These are phyloP conservation scores for Cutaneotrichosporon dermatis DNA, from an alignment of 1,284 basidiomycete species.

Conservation along the genomic window DNA sequence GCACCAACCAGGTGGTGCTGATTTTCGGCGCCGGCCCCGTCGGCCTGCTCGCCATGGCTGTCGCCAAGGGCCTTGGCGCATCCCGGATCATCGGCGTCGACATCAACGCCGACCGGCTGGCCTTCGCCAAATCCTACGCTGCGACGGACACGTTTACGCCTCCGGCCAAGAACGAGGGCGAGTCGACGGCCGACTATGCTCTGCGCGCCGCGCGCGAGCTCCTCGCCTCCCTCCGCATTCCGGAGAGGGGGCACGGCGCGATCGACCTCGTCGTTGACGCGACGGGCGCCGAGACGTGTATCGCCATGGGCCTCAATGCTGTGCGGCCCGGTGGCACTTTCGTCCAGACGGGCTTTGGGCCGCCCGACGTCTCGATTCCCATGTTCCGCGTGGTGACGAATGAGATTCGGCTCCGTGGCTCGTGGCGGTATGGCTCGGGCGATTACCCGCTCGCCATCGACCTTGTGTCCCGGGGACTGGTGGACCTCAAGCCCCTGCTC, in stretches of 20 bases:
- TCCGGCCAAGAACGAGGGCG: conserved; percentile 25
- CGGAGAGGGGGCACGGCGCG: conserved; percentile 50
- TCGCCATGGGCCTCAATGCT: conserved; percentile 56
- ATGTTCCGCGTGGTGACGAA: conserved; percentile 44
- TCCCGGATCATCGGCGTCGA: conserved; percentile 73
- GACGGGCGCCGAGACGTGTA: conserved; percentile 60
- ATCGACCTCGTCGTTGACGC: conserved; percentile 61
- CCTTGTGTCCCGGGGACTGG: conserved; percentile 53
- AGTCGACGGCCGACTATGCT: conserved; percentile 55
- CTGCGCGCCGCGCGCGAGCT: conserved; percentile 51
- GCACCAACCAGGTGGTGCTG: conserved; percentile 65
- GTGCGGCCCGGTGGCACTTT: conserved; percentile 54
- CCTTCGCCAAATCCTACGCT: conserved; percentile 83
- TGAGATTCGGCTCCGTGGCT: conserved; percentile 44
- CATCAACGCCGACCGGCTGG: conserved; percentile 72
- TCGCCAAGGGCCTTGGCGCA: conserved; percentile 83
- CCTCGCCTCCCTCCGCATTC: conserved; percentile 48
- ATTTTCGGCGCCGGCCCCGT: conserved; percentile 88
- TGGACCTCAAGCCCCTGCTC: conserved; percentile 55
- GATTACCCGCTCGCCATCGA: conserved; percentile 54
- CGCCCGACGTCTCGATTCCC: conserved; percentile 44
- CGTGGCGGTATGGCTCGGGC: conserved; percentile 47
- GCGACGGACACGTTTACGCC: conserved; percentile 75
- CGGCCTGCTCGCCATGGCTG: conserved; percentile 85
- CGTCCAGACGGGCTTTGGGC: conserved; percentile 46